Conservation (phyloP, 306 rosid species). For the Spatholobus suberectus region DNA sequence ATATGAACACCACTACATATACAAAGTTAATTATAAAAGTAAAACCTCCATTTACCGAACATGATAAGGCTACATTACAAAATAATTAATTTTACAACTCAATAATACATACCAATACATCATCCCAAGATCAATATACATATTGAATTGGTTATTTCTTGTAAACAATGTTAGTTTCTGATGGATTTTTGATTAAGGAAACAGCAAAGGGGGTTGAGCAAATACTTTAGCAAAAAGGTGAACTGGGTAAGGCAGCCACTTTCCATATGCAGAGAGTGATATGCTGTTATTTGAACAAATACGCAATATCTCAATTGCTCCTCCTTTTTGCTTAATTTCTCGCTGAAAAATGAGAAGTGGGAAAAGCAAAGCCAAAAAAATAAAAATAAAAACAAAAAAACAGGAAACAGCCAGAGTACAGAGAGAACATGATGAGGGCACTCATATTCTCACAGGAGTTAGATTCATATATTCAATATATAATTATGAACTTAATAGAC, state of each 20-base stretch:
- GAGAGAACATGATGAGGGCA: not conserved
- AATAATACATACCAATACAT: not conserved
- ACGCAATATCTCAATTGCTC: not conserved
- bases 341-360: not conserved
- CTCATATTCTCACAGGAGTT: not conserved
- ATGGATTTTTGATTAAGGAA: conserved; percentile 5
- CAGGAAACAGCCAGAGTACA: not conserved
- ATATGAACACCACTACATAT: conserved; percentile 4
- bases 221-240: not conserved
- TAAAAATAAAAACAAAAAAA: not conserved
- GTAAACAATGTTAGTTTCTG: not conserved
- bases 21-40: not conserved
- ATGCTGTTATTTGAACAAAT: not conserved
- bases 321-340: not conserved
- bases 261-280: not conserved
- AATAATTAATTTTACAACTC: not conserved
- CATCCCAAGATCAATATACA: not conserved
- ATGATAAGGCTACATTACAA: not conserved
- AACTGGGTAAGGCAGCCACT: not conserved
- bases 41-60: not conserved
- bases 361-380: not conserved
- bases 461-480: conserved; percentile 17
- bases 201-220: not conserved
- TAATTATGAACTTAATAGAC: not conserved
- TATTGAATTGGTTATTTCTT: not conserved